Conservation (phyloP, 1,284 basidiomycete species). For the Fomitopsis betulina region DNA sequence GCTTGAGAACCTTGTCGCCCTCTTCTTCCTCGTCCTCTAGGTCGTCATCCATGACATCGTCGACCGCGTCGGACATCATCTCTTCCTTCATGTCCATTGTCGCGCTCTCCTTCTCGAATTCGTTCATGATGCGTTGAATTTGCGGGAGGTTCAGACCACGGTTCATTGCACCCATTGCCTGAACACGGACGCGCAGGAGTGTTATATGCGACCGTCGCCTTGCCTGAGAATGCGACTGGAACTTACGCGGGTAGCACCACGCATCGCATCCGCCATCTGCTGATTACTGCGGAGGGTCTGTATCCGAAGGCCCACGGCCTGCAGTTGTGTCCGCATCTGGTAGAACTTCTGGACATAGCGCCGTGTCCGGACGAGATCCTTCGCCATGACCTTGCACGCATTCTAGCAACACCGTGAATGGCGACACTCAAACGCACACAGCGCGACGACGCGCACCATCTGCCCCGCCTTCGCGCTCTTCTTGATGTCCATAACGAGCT, state of each 20-base stretch:
- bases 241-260: constrained; percentile 89
- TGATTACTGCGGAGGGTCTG: constrained; percentile 96
- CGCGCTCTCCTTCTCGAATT: constrained; percentile 95
- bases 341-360: constrained; percentile 98
- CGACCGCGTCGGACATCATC: constrained; percentile 99
- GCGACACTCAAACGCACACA: constrained; percentile 10
- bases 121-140: constrained; percentile 95
- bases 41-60: constrained; percentile 97
- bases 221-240: background rate
- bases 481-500: constrained; percentile 91
- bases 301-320: constrained; percentile 94
- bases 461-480: constrained; percentile 95
- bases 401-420: constrained; percentile 47
- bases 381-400: constrained; percentile 99
- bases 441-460: constrained; percentile 57
- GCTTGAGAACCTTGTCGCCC: constrained; percentile 92
- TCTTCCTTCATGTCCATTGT: constrained; percentile 99
- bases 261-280: constrained; percentile 99
- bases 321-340: constrained; percentile 97
- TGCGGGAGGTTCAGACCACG: constrained; percentile 90
- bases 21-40: constrained; percentile 93
- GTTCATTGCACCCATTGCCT: constrained; percentile 99
- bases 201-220: constrained; percentile 7
- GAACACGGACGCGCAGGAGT: background rate
- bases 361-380: constrained; percentile 94